Evolutionary conservation across 768 basidiomycete genomes (phyloP).

Genomic region (Russula sp.): DNA sequence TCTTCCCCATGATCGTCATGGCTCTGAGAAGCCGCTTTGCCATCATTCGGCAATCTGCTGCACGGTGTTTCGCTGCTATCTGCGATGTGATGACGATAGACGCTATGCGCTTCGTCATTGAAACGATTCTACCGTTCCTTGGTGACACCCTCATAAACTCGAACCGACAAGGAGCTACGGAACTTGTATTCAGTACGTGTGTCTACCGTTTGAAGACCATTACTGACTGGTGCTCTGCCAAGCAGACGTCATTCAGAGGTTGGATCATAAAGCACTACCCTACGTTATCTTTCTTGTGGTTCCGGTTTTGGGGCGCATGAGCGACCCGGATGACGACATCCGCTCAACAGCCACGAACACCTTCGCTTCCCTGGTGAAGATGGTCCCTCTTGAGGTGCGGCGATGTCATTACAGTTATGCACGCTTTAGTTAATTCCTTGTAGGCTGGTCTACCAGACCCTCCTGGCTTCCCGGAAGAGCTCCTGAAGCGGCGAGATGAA

Average conservation of each 20-base stretch:
- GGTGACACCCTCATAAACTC: constrained; percentile 66
- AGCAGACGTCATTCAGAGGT: constrained; percentile 80
- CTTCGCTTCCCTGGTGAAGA: constrained; percentile 94
- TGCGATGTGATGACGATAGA: constrained; percentile 80
- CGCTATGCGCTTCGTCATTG: constrained; percentile 87
- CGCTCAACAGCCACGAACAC: constrained; percentile 94
- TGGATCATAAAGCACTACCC: constrained; percentile 91
- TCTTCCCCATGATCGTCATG: constrained; percentile 69
- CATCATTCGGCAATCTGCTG: constrained; percentile 83
- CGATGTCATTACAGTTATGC: not conserved
- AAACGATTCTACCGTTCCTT: constrained; percentile 71
- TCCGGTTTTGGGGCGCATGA: constrained; percentile 95
- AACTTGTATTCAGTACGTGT: constrained; percentile 82
- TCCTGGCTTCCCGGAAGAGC: constrained; percentile 80
- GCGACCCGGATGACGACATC: constrained; percentile 85
- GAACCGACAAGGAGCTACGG: constrained; percentile 85
- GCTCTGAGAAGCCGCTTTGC: constrained; percentile 84
- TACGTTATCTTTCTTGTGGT: constrained; percentile 97
- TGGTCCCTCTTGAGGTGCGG: constrained; percentile 92
- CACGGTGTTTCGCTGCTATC: constrained; percentile 79
- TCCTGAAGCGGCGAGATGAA: constrained; percentile 75
- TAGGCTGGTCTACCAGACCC: constrained; percentile 94
- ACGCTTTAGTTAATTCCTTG: not conserved
- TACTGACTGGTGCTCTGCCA: constrained; percentile 18
- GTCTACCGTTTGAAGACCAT: not conserved